Evolutionary conservation across 2,329 filamentous ascomycete species (phyloP), one percentile per base, ranked within the genome.

Genomic region (Fusarium mundagurra): DNA sequence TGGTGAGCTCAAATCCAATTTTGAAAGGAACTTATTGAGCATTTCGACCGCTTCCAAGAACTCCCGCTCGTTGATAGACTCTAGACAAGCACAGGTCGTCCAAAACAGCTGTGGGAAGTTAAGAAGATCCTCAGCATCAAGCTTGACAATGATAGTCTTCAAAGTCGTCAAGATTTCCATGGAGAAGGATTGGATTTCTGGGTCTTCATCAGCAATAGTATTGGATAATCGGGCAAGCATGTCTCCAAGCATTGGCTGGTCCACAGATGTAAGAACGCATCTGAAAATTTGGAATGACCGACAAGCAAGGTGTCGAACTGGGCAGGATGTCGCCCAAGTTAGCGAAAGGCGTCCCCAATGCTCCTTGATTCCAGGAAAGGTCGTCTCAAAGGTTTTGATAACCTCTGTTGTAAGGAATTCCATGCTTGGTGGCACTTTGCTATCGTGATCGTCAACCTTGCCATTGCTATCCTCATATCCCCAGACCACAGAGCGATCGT

Each of bases 261-360:
- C 96, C 29, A 98, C 85, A 2, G 93, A 94, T 22, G 94, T 97
- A 34, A 97, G 89, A 62, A 98, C 95, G 80, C 96, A 98, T 38
- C 96, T 90, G 84, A 98, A 99, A 17, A 99, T 93, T 80, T 99
- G 97, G 83, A 99, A 98, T 1, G 97, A 99, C 34, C 96, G 92
- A 80, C 97, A 99, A 5, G 96, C 96, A 59, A 99, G 87, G 84
- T 99, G 96, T 55, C 96, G 89, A 10, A 99, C 97, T 0, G 96
- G 94, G 80, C 97, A 99, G 8, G 95, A 98, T 0, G 96, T 98
- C 16, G 96, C 97, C 96, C 96, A 99, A 17, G 93, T 95, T 71
- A 99, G 85, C 0, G 96, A 96, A 38, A 97, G 88, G 73, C 94
- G 93, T 13, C 93, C 94, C 96, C 96, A 98, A 60, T 96, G 90